A percentile compares a stretch with the other conserved stretches of the same genome.
phyloP scores from a whole-genome alignment of 2,329 filamentous ascomycete species.

The Aureobasidium uvarum region DNA sequence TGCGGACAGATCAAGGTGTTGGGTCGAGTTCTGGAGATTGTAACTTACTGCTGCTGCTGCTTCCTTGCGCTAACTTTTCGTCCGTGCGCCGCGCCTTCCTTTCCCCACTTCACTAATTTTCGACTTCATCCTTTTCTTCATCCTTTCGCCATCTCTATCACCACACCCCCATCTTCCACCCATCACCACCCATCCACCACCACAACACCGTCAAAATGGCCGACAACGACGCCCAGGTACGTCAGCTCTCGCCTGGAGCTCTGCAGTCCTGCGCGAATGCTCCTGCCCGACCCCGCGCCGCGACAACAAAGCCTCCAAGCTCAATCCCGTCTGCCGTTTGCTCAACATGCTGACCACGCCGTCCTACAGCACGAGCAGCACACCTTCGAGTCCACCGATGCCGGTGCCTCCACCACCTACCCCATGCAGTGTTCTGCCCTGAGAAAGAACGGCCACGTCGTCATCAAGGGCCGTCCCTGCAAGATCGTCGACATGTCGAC shows the following conservation, averaged over 20 bases:
- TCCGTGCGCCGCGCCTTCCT: slow-evolving; percentile 12
- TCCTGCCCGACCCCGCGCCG: slow-evolving; percentile 13
- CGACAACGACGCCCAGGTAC: slow-evolving; percentile 37
- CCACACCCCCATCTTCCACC: slow-evolving; percentile 23
- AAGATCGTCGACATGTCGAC: slow-evolving; percentile 99
- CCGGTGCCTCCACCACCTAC: slow-evolving; percentile 90
- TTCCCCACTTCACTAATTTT: slow-evolving; percentile 26
- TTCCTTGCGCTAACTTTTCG: background rate
- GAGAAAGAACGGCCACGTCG: slow-evolving; percentile 98
- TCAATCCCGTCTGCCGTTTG: background rate
- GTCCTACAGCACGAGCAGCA: slow-evolving; percentile 52
- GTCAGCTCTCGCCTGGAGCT: slow-evolving; percentile 10
- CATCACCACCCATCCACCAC: slow-evolving; percentile 14
- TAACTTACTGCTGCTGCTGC: background rate
- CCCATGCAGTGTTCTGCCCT: slow-evolving; percentile 99
- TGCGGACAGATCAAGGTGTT: background rate
- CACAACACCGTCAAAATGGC: slow-evolving; percentile 31
- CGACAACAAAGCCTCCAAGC: slow-evolving; percentile 5
- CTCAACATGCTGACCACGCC: slow-evolving; percentile 16
- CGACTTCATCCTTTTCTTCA: slow-evolving; percentile 17
- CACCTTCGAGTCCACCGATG: slow-evolving; percentile 90
- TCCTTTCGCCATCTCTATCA: slow-evolving; percentile 27
- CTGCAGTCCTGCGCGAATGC: slow-evolving; percentile 23
- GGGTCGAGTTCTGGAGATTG: slow-evolving; percentile 1
- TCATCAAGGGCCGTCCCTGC: slow-evolving; percentile 98